Evolutionary conservation across 1,284 basidiomycete species (phyloP), one percentile per base, ranked within the genome.

Genomic region (Meira miltonrushii): DNA sequence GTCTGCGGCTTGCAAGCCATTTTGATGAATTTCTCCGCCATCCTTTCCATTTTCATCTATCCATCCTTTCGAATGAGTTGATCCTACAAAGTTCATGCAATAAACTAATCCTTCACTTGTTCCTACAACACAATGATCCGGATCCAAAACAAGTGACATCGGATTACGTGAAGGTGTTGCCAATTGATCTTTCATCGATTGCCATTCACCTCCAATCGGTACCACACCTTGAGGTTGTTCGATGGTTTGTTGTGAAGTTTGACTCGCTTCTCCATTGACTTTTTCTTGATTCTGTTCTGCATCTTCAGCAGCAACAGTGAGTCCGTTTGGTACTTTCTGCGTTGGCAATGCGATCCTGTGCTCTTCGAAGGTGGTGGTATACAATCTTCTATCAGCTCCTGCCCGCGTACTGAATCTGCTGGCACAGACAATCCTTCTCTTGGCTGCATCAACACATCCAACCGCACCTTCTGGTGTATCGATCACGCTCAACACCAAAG

Each of bases 371-470:
- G 69, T 73, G 61, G 69, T 71, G 1, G 68, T 58, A 55, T 77
- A 75, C 21, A 80, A 72, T 48, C 74, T 66, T 39, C 88, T 81
- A 79, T 88, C 87, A 23, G 89, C 89, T 8, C 89, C 89, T 4
- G 83, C 81, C 53, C 89, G 81, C 15, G 87, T 86, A 75, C 88
- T 89, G 79, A 92, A 92, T 61, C 89, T 81, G 38, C 89, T 92
- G 8, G 89, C 87, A 56, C 89, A 90, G 13, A 90, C 86, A 1
- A 91, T 88, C 46, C 90, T 81, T 65, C 87, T 82, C 82, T 72
- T 74, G 15, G 62, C 58, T 19, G 72, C 60, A 43, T 74, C 67
- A 1, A 69, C 65, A 39, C 65, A 67, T 12, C 72, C 72, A 6
- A 65, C 67, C 50, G 71, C 65, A 15, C 65, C 64, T 53, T 74